Evolutionary conservation across 257 asterid genomes (phyloP).

Genomic region (Forsythia viridissima): DNA sequence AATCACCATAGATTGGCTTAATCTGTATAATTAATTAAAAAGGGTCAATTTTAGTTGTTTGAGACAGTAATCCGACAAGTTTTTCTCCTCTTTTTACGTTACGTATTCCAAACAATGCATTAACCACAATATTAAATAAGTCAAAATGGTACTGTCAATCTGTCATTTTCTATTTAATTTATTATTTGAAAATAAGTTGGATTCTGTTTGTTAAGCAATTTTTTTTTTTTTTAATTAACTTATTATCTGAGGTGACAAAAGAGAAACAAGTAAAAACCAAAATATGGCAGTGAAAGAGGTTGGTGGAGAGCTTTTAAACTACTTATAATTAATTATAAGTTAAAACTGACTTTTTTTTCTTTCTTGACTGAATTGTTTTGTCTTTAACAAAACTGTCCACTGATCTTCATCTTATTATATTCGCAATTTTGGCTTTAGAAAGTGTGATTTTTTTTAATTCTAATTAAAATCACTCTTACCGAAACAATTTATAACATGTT

Average conservation of each 20-base stretch:
- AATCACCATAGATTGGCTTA: constrained; percentile 14
- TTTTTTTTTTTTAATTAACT: background rate
- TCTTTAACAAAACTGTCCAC: background rate
- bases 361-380: background rate
- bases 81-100: constrained; percentile 9
- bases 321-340: background rate
- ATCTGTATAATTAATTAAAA: background rate
- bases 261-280: constrained; percentile 26
- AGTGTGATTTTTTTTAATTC: constrained; percentile 27
- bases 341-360: background rate
- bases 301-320: constrained; percentile 20
- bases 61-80: constrained; percentile 27
- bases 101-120: constrained; percentile 16
- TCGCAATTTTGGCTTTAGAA: background rate
- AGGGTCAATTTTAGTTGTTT: constrained; percentile 14
- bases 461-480: background rate
- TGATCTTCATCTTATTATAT: background rate
- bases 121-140: background rate
- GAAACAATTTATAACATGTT: background rate
- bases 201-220: constrained; percentile 2
- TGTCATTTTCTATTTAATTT: background rate
- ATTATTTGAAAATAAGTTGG: constrained; percentile 6
- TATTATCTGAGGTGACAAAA: constrained; percentile 34
- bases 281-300: constrained; percentile 29
- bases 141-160: background rate